Evolutionary conservation across 2,329 filamentous ascomycete species (phyloP).

Genomic region (Chrysoporthe deuterocubensis): DNA sequence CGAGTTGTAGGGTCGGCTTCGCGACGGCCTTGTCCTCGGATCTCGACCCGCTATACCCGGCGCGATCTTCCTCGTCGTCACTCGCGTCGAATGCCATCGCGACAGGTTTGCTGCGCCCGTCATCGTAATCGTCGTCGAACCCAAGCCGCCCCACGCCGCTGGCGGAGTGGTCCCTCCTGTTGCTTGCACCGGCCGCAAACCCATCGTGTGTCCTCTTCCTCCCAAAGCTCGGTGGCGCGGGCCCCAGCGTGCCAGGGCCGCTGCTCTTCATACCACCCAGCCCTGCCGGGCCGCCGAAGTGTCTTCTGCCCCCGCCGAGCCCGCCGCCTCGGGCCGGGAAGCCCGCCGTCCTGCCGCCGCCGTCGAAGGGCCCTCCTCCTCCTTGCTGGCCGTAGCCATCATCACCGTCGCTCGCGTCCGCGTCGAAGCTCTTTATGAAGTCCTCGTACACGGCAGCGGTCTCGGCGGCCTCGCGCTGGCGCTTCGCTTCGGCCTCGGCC

Average conservation of each 20-base stretch:
- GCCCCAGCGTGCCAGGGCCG: conserved; percentile 66
- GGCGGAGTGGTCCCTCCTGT: conserved; percentile 37
- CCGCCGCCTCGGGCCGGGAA: conserved; percentile 32
- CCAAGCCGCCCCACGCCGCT: conserved; percentile 40
- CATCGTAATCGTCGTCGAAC: conserved; percentile 44
- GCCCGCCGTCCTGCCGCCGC: conserved; percentile 1
- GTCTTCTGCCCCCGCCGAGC: conserved; percentile 56
- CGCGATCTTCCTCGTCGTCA: conserved; percentile 52
- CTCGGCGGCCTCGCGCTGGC: conserved; percentile 80
- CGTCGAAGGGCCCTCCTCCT: conserved; percentile 8
- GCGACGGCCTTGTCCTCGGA: conserved; percentile 63
- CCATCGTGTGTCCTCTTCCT: conserved; percentile 60
- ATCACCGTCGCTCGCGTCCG: conserved; percentile 57
- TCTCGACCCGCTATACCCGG: conserved; percentile 33
- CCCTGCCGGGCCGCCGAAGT: conserved; percentile 64
- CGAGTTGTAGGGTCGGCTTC: conserved; percentile 65
- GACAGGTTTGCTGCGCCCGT: conserved; percentile 49
- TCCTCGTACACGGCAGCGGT: conserved; percentile 86
- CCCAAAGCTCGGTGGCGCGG: conserved; percentile 51
- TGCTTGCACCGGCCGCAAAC: conserved; percentile 44
- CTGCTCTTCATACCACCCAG: conserved; percentile 57
- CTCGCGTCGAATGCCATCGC: conserved; percentile 75
- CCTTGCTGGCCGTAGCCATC: conserved; percentile 27
- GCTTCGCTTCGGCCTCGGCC: conserved; percentile 87
- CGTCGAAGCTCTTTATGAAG: conserved; percentile 80